These are phyloP conservation scores for Lachancea thermotolerans DNA, from an alignment of 805 yeast species.

Conservation along the genomic window DNA sequence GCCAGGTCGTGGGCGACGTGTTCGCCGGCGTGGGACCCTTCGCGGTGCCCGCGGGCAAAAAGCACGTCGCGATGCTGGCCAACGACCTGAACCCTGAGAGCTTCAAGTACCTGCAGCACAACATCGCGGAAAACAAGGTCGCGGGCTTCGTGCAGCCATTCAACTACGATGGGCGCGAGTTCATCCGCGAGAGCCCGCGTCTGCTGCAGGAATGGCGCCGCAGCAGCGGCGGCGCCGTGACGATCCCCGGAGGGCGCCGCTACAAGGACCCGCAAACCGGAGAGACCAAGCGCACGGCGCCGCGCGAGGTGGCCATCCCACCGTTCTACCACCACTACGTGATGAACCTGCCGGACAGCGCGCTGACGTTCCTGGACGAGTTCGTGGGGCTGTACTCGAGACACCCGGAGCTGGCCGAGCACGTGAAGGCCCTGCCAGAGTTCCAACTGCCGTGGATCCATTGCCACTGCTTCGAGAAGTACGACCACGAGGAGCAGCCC, in stretches of 20 bases:
- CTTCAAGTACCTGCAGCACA: slow-evolving; percentile 58
- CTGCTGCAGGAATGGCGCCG: slow-evolving; percentile 43
- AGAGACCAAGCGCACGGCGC: slow-evolving; percentile 13
- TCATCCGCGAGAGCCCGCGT: slow-evolving; percentile 56
- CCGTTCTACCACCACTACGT: slow-evolving; percentile 55
- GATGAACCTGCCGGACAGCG: slow-evolving; percentile 94
- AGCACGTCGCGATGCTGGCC: slow-evolving; percentile 72
- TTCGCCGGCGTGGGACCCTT: slow-evolving; percentile 99
- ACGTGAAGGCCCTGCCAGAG: slow-evolving; percentile 32
- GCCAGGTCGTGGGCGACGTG: slow-evolving; percentile 84
- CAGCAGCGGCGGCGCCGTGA: slow-evolving; percentile 32
- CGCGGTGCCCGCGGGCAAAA: slow-evolving; percentile 91
- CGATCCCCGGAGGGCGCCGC: slow-evolving; percentile 35
- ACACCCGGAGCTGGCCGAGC: slow-evolving; percentile 27
- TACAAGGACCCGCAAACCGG: slow-evolving; percentile 31
- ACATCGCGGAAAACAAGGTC: slow-evolving; percentile 60
- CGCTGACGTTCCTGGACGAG: slow-evolving; percentile 72
- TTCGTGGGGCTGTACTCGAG: slow-evolving; percentile 62
- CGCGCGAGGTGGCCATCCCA: slow-evolving; percentile 32
- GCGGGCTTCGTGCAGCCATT: slow-evolving; percentile 49
- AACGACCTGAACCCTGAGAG: slow-evolving; percentile 92
- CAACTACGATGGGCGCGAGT: slow-evolving; percentile 78
- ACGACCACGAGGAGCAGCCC: slow-evolving; percentile 56
- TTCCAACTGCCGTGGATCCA: slow-evolving; percentile 69
- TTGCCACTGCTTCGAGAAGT: slow-evolving; percentile 90